Conservation (phyloP, 2,329 filamentous ascomycete genomes). For the Trichoderma oligosporum region DNA sequence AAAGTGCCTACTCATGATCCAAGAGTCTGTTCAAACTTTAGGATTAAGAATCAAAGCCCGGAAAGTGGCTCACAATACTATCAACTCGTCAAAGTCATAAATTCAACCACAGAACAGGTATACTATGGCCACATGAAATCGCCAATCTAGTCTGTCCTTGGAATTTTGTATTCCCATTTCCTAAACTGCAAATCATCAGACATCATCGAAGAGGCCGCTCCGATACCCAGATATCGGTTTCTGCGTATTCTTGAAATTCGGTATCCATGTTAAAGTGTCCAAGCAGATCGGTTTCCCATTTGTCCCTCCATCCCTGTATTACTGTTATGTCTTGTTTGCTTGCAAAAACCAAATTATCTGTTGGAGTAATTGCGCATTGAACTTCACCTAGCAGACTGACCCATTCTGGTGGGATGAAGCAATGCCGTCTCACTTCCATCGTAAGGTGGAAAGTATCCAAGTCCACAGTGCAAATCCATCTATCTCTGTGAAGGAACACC, state of each 20-base stretch:
- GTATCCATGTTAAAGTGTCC: not conserved
- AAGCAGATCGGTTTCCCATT: not conserved
- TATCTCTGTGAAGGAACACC: conserved; percentile 5
- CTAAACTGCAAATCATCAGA: not conserved
- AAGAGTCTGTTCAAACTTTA: too few species aligned
- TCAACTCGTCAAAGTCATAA: too few species aligned
- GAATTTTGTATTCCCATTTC: too few species aligned
- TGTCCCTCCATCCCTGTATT: not conserved
- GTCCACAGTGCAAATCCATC: conserved; percentile 4
- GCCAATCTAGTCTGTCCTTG: too few species aligned
- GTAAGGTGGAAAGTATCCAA: not conserved
- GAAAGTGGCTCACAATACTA: too few species aligned
- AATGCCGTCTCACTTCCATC: conserved; percentile 3
- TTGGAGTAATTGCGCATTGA: not conserved
- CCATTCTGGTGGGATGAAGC: conserved; percentile 7
- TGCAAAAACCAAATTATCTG: not conserved
- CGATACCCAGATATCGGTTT: not conserved
- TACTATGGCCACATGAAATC: too few species aligned
- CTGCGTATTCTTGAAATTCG: not conserved
- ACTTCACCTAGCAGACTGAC: not conserved
- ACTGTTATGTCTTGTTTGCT: not conserved
- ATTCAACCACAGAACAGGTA: too few species aligned
- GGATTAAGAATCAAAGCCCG: too few species aligned
- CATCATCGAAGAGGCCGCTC: not conserved
- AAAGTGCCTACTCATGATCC: too few species aligned